Percentiles rank a stretch among this genome's conserved stretches.
Conservation (phyloP, 345 rosid species). For the Eucalyptus melliodora region DNA sequence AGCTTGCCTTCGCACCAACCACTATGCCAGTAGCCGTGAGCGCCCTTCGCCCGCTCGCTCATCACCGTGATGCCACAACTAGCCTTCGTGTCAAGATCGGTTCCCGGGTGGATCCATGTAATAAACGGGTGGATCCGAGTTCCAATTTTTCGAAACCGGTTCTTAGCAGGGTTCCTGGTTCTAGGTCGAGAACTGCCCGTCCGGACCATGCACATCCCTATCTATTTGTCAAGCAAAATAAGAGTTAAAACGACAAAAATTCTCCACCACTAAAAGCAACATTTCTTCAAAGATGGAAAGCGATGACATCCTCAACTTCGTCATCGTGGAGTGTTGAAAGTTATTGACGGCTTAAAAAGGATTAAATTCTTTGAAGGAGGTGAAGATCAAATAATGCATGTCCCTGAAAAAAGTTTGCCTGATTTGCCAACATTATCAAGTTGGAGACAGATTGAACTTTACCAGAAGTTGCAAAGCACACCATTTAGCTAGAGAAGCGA, state of each 20-base stretch:
- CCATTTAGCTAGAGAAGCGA: neutral
- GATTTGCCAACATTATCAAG: neutral
- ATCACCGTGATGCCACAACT: too few species aligned
- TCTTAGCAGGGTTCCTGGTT: too few species aligned
- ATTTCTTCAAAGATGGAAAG: neutral
- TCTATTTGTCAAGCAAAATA: neutral
- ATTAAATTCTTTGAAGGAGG: too few species aligned
- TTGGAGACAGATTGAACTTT: neutral
- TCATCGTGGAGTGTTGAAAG: too few species aligned
- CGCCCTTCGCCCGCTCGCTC: too few species aligned
- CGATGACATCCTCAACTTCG: neutral
- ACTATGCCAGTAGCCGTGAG: too few species aligned
- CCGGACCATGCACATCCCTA: too few species aligned
- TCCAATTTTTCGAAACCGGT: too few species aligned
- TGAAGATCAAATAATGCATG: neutral
- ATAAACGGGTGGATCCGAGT: too few species aligned
- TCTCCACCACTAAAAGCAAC: neutral
- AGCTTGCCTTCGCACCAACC: too few species aligned
- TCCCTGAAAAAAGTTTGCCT: neutral
- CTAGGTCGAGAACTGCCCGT: accelerated
- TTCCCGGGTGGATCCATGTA: too few species aligned
- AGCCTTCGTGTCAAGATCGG: too few species aligned
- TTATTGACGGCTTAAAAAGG: neutral
- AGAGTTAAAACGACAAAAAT: neutral
- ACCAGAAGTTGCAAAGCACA: neutral